Evolutionary conservation across 2,329 filamentous ascomycete genomes (phyloP), one percentile per base, ranked within the genome.

Genomic region (Colletotrichum aenigma): DNA sequence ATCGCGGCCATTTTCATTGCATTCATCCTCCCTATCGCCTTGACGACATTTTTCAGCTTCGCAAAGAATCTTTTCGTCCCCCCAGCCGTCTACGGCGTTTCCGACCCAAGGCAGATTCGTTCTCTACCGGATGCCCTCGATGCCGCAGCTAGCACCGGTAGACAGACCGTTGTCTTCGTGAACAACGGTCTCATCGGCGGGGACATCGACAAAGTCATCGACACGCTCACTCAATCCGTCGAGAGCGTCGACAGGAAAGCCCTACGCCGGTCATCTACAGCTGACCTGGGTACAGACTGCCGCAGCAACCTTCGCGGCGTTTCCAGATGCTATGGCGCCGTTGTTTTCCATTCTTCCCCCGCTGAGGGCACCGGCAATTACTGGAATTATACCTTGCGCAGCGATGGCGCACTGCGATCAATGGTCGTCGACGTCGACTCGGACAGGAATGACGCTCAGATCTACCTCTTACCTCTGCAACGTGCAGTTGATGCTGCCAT

Each of bases 361-460:
- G 88, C 84, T 2, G 93, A 97, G 85, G 95, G 95, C 12, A 77
- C 82, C 1, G 89, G 89, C 8, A 89, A 90, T 3, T 84, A 90
- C 60, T 98, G 96, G 96, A 97, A 97, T 84, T 98, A 98, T 81
- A 96, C 95, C 0, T 88, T 98, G 30, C 89, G 94, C 72, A 92
- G 92, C 4, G 96, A 98, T 81, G 93, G 93, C 43, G 88, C 91
- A 1, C 88, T 98, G 73, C 93, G 93, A 24, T 90, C 91, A 9
- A 82, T 84, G 9, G 90, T 89, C 70, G 92, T 97, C 76, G 89
- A 93, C 77, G 90, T 94, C 34, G 87, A 92, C 38, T 87, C 87
- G n/a, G 84, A 88, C 60, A 88, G 89, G 78, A 98, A 98, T 81
- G 94, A 95, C 82, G 91, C 91, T 64, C 89, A 98, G 83, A 87